Evolutionary conservation across 2,329 filamentous ascomycete genomes (phyloP), one percentile per base, ranked within the genome.

Genomic region (Monosporascus sp.): DNA sequence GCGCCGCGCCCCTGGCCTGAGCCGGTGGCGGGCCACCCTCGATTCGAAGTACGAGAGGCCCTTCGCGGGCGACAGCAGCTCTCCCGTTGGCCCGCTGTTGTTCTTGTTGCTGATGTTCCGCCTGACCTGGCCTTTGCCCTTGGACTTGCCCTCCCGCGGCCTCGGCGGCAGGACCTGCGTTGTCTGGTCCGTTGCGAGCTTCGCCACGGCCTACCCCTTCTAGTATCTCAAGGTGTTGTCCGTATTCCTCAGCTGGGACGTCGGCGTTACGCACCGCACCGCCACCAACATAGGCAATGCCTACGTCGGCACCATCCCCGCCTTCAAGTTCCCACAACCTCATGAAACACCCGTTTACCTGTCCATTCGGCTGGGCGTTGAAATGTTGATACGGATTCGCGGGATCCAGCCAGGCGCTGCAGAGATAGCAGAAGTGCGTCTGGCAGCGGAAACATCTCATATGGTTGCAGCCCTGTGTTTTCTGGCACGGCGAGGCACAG

Each of bases 401-500:
- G 0, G 88, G 83, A 52, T 87, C 81, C 43, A 99, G 78, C 88
- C 90, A 97, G n/a, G 85, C 80, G 0, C 88, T 87, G 67, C 94
- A 97, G 1, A 97, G 80, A 62, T 97, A 97, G 74, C 94, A 99
- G 68, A 97, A 97, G 70, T 97, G 93, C 2, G 90, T 88, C 50
- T 87, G 79, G 75, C 94, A 99, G 58, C 89, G 86, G 69, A 87
- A 90, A 72, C 93, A 97, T 49, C 87, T 89, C 91, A 97, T 97
- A 71, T 97, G 92, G 70, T 97, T 97, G 77, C 94, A 99, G 40
- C 94, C 94, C 65, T 89, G 85, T 1, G 88, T 90, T 76, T 99
- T 99, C 68, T 96, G 90, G 22, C 87, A 87, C 0, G 90, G 90
- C 1, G 88, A 86, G 31, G 79, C 84, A 72, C 94, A 99, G 4